A percentile compares a stretch with the other conserved stretches of the same genome.
Conservation (phyloP, 2,329 filamentous ascomycete genomes). For the Talaromyces sp. region DNA sequence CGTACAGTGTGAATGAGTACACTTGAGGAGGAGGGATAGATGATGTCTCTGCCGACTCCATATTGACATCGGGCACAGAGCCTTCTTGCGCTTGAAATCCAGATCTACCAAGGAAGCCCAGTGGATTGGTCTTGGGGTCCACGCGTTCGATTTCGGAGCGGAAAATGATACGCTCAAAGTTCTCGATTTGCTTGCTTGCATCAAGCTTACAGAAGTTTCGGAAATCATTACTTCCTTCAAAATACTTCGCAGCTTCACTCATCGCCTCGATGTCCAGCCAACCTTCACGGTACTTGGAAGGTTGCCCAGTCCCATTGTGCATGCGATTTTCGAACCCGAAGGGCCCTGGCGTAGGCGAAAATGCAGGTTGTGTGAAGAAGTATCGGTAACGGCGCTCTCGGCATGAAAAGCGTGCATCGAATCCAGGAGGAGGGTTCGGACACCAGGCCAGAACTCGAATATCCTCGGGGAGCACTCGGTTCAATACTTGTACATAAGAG, state of each 20-base stretch:
- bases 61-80: slow-evolving; percentile 16
- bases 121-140: slow-evolving; percentile 52
- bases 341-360: slow-evolving; percentile 65
- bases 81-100: slow-evolving; percentile 47
- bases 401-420: slow-evolving; percentile 92
- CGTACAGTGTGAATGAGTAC: slow-evolving; percentile 85
- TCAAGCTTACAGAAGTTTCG: slow-evolving; percentile 97
- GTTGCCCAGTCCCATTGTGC: slow-evolving; percentile 22
- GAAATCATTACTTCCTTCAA: slow-evolving; percentile 87
- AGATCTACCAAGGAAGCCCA: slow-evolving; percentile 58
- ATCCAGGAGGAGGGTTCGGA: slow-evolving; percentile 73
- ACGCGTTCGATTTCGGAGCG: slow-evolving; percentile 78
- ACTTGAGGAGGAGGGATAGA: slow-evolving; percentile 61
- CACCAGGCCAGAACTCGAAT: slow-evolving; percentile 95
- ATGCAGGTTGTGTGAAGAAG: slow-evolving; percentile 95
- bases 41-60: slow-evolving; percentile 15
- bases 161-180: slow-evolving; percentile 78
- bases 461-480: slow-evolving; percentile 83
- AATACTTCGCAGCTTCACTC: slow-evolving; percentile 76
- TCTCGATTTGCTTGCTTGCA: slow-evolving; percentile 82
- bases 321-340: slow-evolving; percentile 50
- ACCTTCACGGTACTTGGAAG: slow-evolving; percentile 59
- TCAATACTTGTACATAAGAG: slow-evolving; percentile 79
- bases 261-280: slow-evolving; percentile 89
- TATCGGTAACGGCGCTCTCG: slow-evolving; percentile 90